Evolutionary conservation across 2,329 filamentous ascomycete genomes (phyloP).

Genomic region (Diaporthe sp.): DNA sequence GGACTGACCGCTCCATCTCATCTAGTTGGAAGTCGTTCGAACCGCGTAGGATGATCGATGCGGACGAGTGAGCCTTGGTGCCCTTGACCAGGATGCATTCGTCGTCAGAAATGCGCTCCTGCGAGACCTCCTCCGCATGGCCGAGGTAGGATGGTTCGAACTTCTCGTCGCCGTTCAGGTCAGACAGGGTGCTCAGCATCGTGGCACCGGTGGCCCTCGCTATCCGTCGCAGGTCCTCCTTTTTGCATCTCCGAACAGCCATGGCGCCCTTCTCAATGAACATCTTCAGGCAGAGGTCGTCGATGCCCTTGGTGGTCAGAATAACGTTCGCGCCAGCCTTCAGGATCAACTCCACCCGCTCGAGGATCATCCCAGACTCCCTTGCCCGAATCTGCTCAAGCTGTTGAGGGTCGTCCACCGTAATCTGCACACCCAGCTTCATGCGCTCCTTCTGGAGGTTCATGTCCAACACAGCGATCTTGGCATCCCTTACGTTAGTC

Average conservation of each 20-base stretch:
- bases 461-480: slow-evolving; percentile 97
- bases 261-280: slow-evolving; percentile 97
- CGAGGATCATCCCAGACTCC: slow-evolving; percentile 92
- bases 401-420: slow-evolving; percentile 96
- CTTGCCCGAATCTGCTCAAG: slow-evolving; percentile 96
- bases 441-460: slow-evolving; percentile 99
- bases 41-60: slow-evolving; percentile 95
- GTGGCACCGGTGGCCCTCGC: slow-evolving; percentile 96
- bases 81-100: slow-evolving; percentile 98
- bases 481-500: slow-evolving; percentile 91
- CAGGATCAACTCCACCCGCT: slow-evolving; percentile 96
- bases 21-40: slow-evolving; percentile 97
- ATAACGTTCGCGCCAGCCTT: slow-evolving; percentile 98
- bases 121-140: slow-evolving; percentile 94
- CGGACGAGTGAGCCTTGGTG: slow-evolving; percentile 93
- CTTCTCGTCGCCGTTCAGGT: slow-evolving; percentile 96
- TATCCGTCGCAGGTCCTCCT: slow-evolving; percentile 96
- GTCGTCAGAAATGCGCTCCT: slow-evolving; percentile 98
- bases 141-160: slow-evolving; percentile 93
- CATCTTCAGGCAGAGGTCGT: slow-evolving; percentile 93
- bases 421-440: slow-evolving; percentile 99
- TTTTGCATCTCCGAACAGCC: slow-evolving; percentile 96
- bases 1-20: slow-evolving; percentile 98
- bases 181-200: slow-evolving; percentile 91
- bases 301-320: slow-evolving; percentile 97